Percentiles rank a stretch among this genome's conserved stretches.
Evolutionary conservation across 2,329 filamentous ascomycete species (phyloP).

Genomic region (Fusarium penzigii): DNA sequence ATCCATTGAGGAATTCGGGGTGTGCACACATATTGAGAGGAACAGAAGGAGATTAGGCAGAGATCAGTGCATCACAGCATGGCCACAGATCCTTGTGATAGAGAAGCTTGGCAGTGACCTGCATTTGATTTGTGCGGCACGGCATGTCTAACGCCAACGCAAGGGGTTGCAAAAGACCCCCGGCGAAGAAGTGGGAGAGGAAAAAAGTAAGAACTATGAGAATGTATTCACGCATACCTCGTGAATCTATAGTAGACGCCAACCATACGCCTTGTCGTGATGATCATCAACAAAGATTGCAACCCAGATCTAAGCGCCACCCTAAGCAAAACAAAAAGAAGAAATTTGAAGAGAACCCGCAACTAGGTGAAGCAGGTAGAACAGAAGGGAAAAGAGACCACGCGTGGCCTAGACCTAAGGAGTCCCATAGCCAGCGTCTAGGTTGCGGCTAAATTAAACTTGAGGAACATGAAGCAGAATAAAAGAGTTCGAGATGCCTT

Average conservation of each 20-base stretch:
- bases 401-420: slow-evolving; percentile 24
- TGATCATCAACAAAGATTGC: slow-evolving; percentile 24
- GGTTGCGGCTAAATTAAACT: slow-evolving; percentile 14
- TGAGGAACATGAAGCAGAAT: slow-evolving; percentile 5
- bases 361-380: background rate
- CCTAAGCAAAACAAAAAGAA: slow-evolving; percentile 15
- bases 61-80: background rate
- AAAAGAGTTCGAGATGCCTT: slow-evolving; percentile 3
- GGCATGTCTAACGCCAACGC: slow-evolving; percentile 1
- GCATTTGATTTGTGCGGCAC: slow-evolving; percentile 1
- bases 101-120: background rate
- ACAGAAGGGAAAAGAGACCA: slow-evolving; percentile 7
- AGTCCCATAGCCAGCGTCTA: slow-evolving; percentile 8
- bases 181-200: slow-evolving; percentile 2
- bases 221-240: slow-evolving; percentile 36
- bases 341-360: slow-evolving; percentile 7
- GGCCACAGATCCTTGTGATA: background rate
- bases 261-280: slow-evolving; percentile 32
- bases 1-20: background rate
- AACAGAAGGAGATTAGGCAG: background rate
- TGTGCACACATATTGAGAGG: background rate
- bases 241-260: slow-evolving; percentile 34
- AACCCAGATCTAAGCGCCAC: slow-evolving; percentile 25
- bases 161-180: slow-evolving; percentile 7
- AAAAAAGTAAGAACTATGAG: slow-evolving; percentile 22